Base-by-base conservation (phyloP, 495 filamentous ascomycete species). In the Parathielavia appendiculata region DNA sequence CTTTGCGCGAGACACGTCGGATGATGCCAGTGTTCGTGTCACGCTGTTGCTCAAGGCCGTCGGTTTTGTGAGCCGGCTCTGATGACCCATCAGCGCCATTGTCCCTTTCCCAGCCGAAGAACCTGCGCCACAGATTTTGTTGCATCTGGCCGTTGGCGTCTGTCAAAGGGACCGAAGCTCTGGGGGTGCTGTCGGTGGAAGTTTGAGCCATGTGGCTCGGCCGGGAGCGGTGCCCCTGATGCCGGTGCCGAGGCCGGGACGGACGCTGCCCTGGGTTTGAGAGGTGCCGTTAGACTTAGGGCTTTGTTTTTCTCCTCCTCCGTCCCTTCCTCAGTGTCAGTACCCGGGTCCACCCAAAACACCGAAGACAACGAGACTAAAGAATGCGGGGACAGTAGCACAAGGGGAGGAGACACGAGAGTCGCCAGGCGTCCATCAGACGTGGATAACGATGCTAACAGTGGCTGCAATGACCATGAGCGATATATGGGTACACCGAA, bases 1-100 rank as follows among this genome's bases (percentile, higher is more conserved):
- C 91, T 59, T 80, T 86, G 60, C 86, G 75, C 16, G 87, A 86
- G 38, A 84, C 67, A 59, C 83, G 80, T 53, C 85, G 66, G 22
- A 66, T 63, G 52, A 63, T 44, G 48, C 65, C 67, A 30, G 55
- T 38, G 30, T 58, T 60, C 40, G 32, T 38, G 30, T 68, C 66
- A 26, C 61, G 60, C 26, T 59, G 63, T 22, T 54, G 61, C 44
- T 64, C 63, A 17, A 55, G 35, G 11, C 50, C 50, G 36, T 53
- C 53, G n/a, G 57, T 45, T 22, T 54, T 49, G 45, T 39, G 19
- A 13, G 60, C 43, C 9, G 59, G 26, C 14, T 50, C 22, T 23
- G 57, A 38, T 19, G 43, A 12, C 22, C 38, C 57, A 46, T 61
- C 56, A 39, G 55, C 49, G 4, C 53, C 46, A 51, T 40, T 55